phyloP scores from a whole-genome alignment of 2,329 filamentous ascomycete genomes.

The Cordyceps javanica region DNA sequence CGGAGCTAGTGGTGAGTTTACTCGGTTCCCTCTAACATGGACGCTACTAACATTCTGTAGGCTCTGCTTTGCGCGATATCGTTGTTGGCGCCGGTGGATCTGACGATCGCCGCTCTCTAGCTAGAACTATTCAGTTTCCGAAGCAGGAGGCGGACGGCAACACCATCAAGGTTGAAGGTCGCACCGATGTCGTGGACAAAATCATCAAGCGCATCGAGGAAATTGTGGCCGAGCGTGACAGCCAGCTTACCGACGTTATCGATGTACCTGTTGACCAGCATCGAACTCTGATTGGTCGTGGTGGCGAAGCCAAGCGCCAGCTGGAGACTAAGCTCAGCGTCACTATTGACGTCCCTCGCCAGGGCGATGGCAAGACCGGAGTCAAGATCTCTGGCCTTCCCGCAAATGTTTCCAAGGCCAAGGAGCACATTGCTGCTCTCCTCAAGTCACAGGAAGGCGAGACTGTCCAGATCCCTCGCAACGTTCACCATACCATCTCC shows the following conservation, averaged over 20 bases:
- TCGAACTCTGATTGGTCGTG: constrained; percentile 81
- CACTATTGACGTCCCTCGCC: constrained; percentile 82
- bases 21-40: background rate
- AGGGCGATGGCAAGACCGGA: constrained; percentile 75
- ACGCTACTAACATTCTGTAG: constrained; percentile 44
- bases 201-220: constrained; percentile 76
- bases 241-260: constrained; percentile 68
- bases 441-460: constrained; percentile 84
- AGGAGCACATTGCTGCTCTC: constrained; percentile 72
- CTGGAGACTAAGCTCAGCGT: constrained; percentile 84
- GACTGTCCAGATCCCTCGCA: constrained; percentile 75
- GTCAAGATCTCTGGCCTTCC: constrained; percentile 81
- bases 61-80: constrained; percentile 78
- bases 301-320: constrained; percentile 77
- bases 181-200: constrained; percentile 77
- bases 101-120: constrained; percentile 74
- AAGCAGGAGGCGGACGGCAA: constrained; percentile 78
- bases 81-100: constrained; percentile 85
- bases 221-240: constrained; percentile 78
- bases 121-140: constrained; percentile 90
- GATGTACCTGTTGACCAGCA: constrained; percentile 90
- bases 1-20: constrained; percentile 70
- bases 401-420: constrained; percentile 75
- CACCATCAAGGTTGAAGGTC: constrained; percentile 82
- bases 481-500: constrained; percentile 75